Evolutionary conservation across 805 yeast genomes (phyloP).

Genomic region (Pichia deserticola): DNA sequence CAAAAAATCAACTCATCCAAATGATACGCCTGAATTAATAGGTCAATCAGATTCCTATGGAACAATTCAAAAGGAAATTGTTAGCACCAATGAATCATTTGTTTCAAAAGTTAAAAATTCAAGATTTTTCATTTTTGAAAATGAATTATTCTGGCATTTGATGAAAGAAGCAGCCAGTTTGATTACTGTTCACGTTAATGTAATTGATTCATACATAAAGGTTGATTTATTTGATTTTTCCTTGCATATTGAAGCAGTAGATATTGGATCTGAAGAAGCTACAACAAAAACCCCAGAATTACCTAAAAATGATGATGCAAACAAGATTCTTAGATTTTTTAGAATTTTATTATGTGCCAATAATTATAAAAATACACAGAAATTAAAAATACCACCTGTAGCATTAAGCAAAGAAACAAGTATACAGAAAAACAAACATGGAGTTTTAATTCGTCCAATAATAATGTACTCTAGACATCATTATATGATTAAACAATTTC

Average conservation of each 20-base stretch:
- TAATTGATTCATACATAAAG: constrained; percentile 55
- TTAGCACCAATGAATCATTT: constrained; percentile 18
- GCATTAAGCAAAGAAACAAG: constrained; percentile 29
- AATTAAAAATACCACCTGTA: constrained; percentile 40
- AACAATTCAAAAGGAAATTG: neutral
- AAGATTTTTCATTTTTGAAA: constrained; percentile 74
- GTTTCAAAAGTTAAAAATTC: constrained; percentile 58
- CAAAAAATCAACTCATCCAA: constrained; percentile 11
- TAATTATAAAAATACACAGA: constrained; percentile 39
- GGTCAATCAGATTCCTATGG: constrained; percentile 10
- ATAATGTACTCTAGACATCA: constrained; percentile 55
- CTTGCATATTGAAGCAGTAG: constrained; percentile 51
- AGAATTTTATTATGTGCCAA: constrained; percentile 57
- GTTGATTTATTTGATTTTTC: constrained; percentile 59
- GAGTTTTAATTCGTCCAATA: constrained; percentile 44
- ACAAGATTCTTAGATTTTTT: constrained; percentile 43
- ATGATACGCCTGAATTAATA: constrained; percentile 3
- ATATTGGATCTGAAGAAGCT: neutral
- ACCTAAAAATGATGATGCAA: constrained; percentile 38
- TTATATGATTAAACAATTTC: constrained; percentile 30
- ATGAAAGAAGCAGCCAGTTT: constrained; percentile 67
- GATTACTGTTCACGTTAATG: constrained; percentile 59
- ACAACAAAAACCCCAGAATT: constrained; percentile 1
- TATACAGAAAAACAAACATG: constrained; percentile 15
- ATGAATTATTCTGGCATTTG: constrained; percentile 75